A percentile compares a stretch with the other conserved stretches of the same genome.
Conservation (phyloP, 1,284 basidiomycete genomes). For the Amylostereum chailletii region DNA sequence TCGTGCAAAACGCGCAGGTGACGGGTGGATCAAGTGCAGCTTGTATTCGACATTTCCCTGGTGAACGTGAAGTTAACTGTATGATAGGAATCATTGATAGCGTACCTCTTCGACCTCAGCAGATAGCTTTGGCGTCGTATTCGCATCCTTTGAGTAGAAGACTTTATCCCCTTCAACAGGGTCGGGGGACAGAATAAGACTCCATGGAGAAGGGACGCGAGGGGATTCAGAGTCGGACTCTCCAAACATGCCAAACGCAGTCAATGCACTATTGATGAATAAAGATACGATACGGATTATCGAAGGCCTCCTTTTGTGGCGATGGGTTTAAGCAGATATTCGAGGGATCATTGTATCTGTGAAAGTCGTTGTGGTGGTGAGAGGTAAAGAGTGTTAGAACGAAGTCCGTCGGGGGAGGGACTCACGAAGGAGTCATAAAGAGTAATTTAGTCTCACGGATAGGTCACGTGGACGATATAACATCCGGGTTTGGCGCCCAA, state of each 20-base stretch:
- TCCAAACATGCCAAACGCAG: constrained; percentile 51
- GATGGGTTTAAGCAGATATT: constrained; percentile 33
- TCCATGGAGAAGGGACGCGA: constrained; percentile 73
- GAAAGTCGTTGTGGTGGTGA: constrained; percentile 6
- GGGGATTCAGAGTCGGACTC: constrained; percentile 73
- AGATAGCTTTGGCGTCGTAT: constrained; percentile 45
- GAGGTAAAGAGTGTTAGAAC: constrained; percentile 2
- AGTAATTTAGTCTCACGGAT: too few species aligned
- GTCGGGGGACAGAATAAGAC: constrained; percentile 53
- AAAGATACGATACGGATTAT: background rate
- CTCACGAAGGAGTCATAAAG: background rate
- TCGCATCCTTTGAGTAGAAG: constrained; percentile 23
- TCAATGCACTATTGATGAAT: constrained; percentile 8
- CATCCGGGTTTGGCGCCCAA: too few species aligned
- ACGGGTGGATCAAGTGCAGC: constrained; percentile 67
- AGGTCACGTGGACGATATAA: too few species aligned
- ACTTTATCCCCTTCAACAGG: constrained; percentile 21
- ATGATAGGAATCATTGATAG: background rate
- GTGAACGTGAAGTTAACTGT: background rate
- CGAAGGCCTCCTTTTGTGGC: background rate
- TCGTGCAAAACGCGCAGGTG: constrained; percentile 62
- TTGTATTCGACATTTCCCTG: constrained; percentile 84
- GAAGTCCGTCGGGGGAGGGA: background rate
- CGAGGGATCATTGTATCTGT: constrained; percentile 48
- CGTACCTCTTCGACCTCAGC: constrained; percentile 64